Evolutionary conservation across 352 stramenopile species (phyloP).

Genomic region (Blastocystis hominis): DNA sequence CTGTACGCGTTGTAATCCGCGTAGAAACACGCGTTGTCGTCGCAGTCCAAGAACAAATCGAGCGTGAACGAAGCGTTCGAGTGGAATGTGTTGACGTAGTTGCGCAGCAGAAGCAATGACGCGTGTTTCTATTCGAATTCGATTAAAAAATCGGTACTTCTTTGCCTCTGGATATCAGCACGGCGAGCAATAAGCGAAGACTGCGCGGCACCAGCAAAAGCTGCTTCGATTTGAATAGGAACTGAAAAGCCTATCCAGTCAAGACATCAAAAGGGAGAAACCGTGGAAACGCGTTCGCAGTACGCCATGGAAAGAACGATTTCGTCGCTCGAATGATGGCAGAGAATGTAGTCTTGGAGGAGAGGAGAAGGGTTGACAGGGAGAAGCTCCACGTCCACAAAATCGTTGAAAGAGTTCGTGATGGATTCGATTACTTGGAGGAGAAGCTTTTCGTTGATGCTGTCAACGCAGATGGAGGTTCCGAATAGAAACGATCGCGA

Average conservation of each 20-base stretch:
- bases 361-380: not conserved
- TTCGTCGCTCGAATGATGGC: not conserved
- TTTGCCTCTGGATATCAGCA: not conserved
- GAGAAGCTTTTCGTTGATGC: not conserved
- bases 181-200: not conserved
- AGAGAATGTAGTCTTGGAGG: constrained; percentile 25
- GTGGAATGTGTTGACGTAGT: constrained; percentile 5
- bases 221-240: not conserved
- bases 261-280: not conserved
- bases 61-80: not conserved
- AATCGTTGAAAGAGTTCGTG: constrained; percentile 5
- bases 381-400: not conserved
- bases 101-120: not conserved
- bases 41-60: not conserved
- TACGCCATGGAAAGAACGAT: not conserved
- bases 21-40: constrained; percentile 2
- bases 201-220: not conserved
- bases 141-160: not conserved
- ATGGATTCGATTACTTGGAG: not conserved
- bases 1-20: constrained; percentile 5
- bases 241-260: not conserved
- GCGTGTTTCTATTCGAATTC: not conserved
- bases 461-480: not conserved
- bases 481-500: not conserved
- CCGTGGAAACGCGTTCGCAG: constrained; percentile 38